Evolutionary conservation across 2,329 filamentous ascomycete species (phyloP), one percentile per base, ranked within the genome.

Genomic region (Huntiella decipiens): DNA sequence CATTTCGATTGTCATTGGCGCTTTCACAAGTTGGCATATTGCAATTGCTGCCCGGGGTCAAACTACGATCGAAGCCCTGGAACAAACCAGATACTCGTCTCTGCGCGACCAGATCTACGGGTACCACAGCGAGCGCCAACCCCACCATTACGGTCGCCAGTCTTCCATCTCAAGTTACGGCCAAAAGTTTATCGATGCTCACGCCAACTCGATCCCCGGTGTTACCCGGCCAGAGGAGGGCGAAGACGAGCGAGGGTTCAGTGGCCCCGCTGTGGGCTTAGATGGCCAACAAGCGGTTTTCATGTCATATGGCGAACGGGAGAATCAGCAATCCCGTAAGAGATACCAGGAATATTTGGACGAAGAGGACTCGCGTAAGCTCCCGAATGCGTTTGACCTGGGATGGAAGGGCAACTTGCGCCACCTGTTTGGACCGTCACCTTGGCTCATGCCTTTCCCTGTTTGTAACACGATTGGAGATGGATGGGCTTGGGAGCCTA

Each of bases 11-110:
- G 88, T 95, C 1, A 68, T 98, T 15, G 78, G 78, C 10, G 85
- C 83, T 0, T 98, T 98, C 57, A 94, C 87, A 1, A 72, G 66
- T 1, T 98, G 91, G 87, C 91, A 98, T 66, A 70, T 96, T 47
- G 75, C 82, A 59, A 70, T 98, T 1, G 83, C 84, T 1, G 65
- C 73, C 45, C 72, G 73, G 19, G 85, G 84, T 3, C 78, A 92
- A 61, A 98, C 91, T 1, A 98, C 91, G 3, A 95, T 98, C 49
- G 91, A 98, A 60, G 93, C 82, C 55, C 66, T 98, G 50, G 91
- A 98, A 62, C 95, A 91, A 67, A 96, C 88, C 2, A 74, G 91
- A 46, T 98, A 98, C 61, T 71, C 94, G 5, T 85, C 82, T 7
- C 60, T 94, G 50, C 73, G 80, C 47, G 77, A 76, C 57, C 73